Evolutionary conservation across 2,329 filamentous ascomycete species (phyloP), one percentile per base, ranked within the genome.

Genomic region (Fusarium kyushuense): DNA sequence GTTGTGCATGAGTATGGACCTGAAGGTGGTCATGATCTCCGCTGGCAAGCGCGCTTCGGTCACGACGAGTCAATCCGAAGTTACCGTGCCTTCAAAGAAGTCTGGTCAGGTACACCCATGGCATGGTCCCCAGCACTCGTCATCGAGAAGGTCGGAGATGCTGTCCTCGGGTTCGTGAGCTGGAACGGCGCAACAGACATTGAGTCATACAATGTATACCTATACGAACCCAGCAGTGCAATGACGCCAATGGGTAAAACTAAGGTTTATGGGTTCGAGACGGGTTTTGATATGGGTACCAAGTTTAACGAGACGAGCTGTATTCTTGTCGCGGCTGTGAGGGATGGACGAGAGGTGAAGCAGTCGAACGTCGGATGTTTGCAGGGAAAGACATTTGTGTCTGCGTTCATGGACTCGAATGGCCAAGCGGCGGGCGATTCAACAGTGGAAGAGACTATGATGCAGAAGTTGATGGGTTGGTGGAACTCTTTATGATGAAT

Each of bases 151-250:
- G 41, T 19, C 1, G n/a, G 21, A 1, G 51, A 55, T 0, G 32
- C 33, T 0, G 32, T 67, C 1, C 38, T 54, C 2, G 70, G 65
- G 6, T 74, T 67, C 19, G 67, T 75, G 2, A 72, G 67, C 48
- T 75, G 73, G 73, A 75, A 75, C 35, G 73, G 73, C 0, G 73
- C 71, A 4, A 75, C 73, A 1, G 73, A 74, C 4, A 64, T 75
- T 3, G 64, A 73, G 2, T 13, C 46, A 2, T 75, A 72, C 64
- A 72, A 72, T 11, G 41, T 75, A 1, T 75, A 75, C 29, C 12
- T 51, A 0, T 33, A 65, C 0, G 55, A 66, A 9, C 30, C 40
- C 10, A 58, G 57, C 17, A 30, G 33, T 2, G 46, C 32, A 3
- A 36, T 63, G 16, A 47, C 21, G 5, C 41, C 47, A 0, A 8